Base-by-base conservation (phyloP, 305 asterid species). In the Solanum hybrid region DNA sequence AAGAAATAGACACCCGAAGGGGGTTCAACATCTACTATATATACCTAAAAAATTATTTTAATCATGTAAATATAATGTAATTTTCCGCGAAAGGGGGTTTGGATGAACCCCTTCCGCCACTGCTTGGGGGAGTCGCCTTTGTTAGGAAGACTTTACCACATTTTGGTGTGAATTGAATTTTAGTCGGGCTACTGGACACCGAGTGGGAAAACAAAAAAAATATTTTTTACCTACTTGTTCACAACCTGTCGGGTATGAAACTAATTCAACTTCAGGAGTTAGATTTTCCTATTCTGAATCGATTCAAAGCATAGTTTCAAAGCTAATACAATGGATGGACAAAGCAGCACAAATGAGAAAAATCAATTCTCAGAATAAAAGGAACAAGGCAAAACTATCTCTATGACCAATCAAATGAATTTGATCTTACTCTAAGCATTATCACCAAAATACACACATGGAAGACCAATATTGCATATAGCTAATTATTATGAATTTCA, bases 261-360 rank as follows among this genome's bases (percentile, higher is more conserved):
- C 69, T 56, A 56, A 17, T 56, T 56, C 69, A 17, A 56, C 69
- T 56, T 20, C 26, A 60, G 26, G 71, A 60, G 69, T 35, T 35
- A 5, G 37, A 34, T 32, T 14, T 46, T 46, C 60, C 22, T 46
- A 4, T 46, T 46, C 60, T 46, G 60, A 46, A 46, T 14, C 60
- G 60, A 46, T 0, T 0, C 3, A 42, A 2, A 42, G 2, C 60
- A 46, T 46, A 46, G 0, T 46, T 46, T 46, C 60, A 0, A 14
- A 13, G 22, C 64, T 5, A 46, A 14, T 46, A 56, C 66, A 56
- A 56, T 56, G n/a, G 66, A 56, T 56, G 66, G 66, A 17, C 66
- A 51, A 6, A 56, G 66, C 66, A 56, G n/a, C n/a, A 56, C 66
- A 56, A 6, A 16, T 56, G 66, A 56, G 66, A 56, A 56, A 56